Evolutionary conservation across 148 eudicot species (phyloP), one percentile per base, ranked within the genome.

Genomic region (Vaccinium corymbosum): DNA sequence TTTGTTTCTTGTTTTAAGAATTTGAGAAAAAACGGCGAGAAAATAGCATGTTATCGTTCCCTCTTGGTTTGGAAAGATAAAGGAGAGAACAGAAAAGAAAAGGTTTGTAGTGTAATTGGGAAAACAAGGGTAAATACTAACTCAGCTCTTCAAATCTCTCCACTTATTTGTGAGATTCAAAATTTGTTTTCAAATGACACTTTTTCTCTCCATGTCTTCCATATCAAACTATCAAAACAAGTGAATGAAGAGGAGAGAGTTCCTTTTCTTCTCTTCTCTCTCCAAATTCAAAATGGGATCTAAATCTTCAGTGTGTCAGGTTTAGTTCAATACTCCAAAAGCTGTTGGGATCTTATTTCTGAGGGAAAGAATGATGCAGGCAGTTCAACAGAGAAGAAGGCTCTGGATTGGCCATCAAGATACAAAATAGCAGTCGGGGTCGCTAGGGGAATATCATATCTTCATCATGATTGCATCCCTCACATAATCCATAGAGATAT

Each of bases 401-500:
- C 83, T 70, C 86, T 96, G 75, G 94, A 93, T 83, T 96, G 99
- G 99, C 81, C 84, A 82, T 29, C 93, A 75, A 90, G 98, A 88
- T 93, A 90, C 89, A 94, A 93, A 88, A 92, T 96, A 77, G 98
- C 98, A 82, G 84, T 93, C 78, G 97, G 98, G 25, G 92, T 98
- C 66, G 99, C 99, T 14, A 92, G 95, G 79, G 99, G 99, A 51
- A 86, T 96, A 85, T 88, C 95, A 5, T 96, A 96, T 86, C 97
- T 96, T 81, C 99, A 96, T 84, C 95, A 96, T 55, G 99, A 96
- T 55, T 96, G 99, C 81, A 91, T 96, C 22, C 99, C 99, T 51
- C 98, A 92, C 90, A 92, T 94, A 76, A 96, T 96, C 77, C 98
- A 96, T 79, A 86, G 98, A 80, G 98, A 96, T 86, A 96, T 96